Base-by-base conservation (phyloP, 345 rosid species). In the Psidium friedrichsthalianum region DNA sequence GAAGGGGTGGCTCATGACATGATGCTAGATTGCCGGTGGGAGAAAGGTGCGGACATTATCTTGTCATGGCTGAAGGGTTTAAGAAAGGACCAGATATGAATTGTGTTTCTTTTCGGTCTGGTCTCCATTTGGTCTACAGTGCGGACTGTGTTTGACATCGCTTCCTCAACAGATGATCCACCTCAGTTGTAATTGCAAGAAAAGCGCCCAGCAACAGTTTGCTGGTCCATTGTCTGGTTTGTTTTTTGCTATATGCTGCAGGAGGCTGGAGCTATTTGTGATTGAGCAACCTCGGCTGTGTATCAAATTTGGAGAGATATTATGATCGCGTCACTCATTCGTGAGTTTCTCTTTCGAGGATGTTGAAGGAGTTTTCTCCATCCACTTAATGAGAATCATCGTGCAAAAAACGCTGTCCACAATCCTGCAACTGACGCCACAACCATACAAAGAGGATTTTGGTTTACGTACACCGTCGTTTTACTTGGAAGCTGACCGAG, bases 11-110 rank as follows among this genome's bases (percentile, higher is more conserved):
- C 97, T 61, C 98, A 96, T 85, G 98, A 95, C 89, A 89, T 96
- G 94, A 96, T 95, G 99, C 88, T 96, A 81, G 98, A 95, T 86
- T 92, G 94, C 90, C 92, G 91, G 6, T 94, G 98, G 99, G 95
- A 92, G 56, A 91, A 90, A 91, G 95, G 97, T 49, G 97, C 96
- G 8, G 83, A 86, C 59, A 89, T 85, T 69, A 82, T 96, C 85
- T 87, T 91, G 20, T 61, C 90, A 69, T 95, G 96, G 99, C 85
- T 94, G n/a, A 90, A 89, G 86, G 90, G 83, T 83, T 89, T 88
- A 82, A 56, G 84, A 52, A 57, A 76, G 85, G 78, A 59, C 20
- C 25, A 24, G 53, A 61, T 36, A 47, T 51, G 55, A 61, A 57
- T 40, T 18, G 84, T 22, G 47, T 22, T 27, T 54, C 58, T 54